phyloP scores from a whole-genome alignment of 140 eudicot genomes.

The Bidens hawaiensis region DNA sequence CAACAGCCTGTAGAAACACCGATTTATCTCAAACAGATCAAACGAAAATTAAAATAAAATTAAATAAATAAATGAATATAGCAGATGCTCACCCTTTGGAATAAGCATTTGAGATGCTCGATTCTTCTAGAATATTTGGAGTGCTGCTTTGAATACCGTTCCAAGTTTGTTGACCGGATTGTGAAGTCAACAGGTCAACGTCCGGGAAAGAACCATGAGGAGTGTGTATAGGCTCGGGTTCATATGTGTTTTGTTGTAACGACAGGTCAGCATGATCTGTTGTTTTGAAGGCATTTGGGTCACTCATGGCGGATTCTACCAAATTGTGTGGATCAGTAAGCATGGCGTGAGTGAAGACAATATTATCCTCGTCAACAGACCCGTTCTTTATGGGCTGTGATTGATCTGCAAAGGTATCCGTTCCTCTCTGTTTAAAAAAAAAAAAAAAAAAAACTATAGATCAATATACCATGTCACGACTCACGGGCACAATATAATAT shows the following conservation, averaged over 20 bases:
- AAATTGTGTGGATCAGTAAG: conserved; percentile 41
- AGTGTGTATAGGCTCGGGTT: conserved; percentile 24
- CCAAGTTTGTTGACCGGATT: conserved; percentile 32
- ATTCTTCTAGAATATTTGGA: conserved; percentile 40
- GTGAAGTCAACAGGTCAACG: conserved; percentile 39
- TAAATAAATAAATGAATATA: background rate
- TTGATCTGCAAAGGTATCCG: conserved; percentile 58
- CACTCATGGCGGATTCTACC: conserved; percentile 49
- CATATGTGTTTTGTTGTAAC: conserved; percentile 41
- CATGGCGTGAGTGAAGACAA: conserved; percentile 32
- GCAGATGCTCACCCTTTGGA: conserved; percentile 65
- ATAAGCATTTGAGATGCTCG: conserved; percentile 52
- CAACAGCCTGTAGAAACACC: conserved; percentile 53
- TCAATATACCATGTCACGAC: background rate
- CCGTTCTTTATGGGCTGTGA: conserved; percentile 42
- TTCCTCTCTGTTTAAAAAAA: conserved; percentile 49
- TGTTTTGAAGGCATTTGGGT: conserved; percentile 31
- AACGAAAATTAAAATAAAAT: background rate
- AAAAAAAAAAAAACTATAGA: background rate
- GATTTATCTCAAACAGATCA: background rate
- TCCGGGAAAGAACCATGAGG: conserved; percentile 41
- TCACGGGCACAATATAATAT: background rate
- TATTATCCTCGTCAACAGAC: conserved; percentile 38
- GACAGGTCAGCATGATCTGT: conserved; percentile 32
- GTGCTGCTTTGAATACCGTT: conserved; percentile 34